phyloP scores from a whole-genome alignment of 2,329 filamentous ascomycete genomes.

The Penicillium sp. region DNA sequence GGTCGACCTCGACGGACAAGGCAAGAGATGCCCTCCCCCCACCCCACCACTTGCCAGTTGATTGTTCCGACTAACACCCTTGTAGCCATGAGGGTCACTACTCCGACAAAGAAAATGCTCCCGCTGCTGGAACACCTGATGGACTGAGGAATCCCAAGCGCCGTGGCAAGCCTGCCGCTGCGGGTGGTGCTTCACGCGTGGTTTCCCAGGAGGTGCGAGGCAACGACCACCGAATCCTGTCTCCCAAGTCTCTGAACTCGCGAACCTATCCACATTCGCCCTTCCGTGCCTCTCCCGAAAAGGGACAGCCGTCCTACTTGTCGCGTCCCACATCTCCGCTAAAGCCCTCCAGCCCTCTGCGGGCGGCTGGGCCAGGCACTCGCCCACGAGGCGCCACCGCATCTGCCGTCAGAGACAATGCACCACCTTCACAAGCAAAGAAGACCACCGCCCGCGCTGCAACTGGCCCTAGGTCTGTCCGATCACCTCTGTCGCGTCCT shows the following conservation, averaged over 20 bases:
- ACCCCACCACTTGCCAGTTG: not conserved
- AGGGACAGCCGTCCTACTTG: conserved; percentile 52
- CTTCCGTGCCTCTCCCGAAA: conserved; percentile 45
- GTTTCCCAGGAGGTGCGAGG: conserved; percentile 45
- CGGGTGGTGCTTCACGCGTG: conserved; percentile 39
- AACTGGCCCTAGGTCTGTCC: conserved; percentile 28
- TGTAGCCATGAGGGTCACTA: conserved; percentile 61
- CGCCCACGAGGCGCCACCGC: conserved; percentile 27
- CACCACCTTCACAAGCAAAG: conserved; percentile 26
- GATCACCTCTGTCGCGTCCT: conserved; percentile 34
- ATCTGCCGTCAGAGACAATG: conserved; percentile 28
- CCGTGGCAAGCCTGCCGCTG: conserved; percentile 46
- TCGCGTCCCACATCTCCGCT: conserved; percentile 60
- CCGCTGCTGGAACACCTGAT: conserved; percentile 36
- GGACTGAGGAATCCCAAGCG: conserved; percentile 69
- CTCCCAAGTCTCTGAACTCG: conserved; percentile 78
- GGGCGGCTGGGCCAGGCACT: conserved; percentile 26
- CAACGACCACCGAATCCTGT: conserved; percentile 63
- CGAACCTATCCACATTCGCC: conserved; percentile 62
- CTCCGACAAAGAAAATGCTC: conserved; percentile 73
- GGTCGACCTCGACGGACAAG: conserved; percentile 33
- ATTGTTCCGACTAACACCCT: conserved; percentile 6
- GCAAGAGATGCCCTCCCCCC: conserved; percentile 24
- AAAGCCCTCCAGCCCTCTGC: conserved; percentile 52
- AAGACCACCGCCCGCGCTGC: conserved; percentile 33